phyloP scores from a whole-genome alignment of 805 yeast genomes.

The Candida maris region DNA sequence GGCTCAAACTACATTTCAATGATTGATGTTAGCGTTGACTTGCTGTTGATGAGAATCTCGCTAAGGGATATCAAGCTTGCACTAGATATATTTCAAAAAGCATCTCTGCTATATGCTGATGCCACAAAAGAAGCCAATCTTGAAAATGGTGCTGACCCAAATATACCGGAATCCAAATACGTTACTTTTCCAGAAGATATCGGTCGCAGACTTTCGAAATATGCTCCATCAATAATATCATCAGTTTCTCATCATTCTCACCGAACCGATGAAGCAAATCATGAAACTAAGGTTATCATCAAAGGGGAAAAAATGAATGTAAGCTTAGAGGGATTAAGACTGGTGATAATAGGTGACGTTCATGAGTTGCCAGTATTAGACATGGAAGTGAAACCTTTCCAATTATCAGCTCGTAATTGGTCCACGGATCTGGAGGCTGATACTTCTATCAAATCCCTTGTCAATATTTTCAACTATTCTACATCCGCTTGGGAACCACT shows the following conservation, averaged over 20 bases:
- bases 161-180: conserved; percentile 16
- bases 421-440: conserved; percentile 75
- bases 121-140: conserved; percentile 14
- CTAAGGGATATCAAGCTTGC: conserved; percentile 85
- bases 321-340: conserved; percentile 68
- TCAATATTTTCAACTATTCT: conserved; percentile 82
- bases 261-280: conserved; percentile 6
- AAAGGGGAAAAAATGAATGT: conserved; percentile 67
- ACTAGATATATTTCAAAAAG: conserved; percentile 64
- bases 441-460: conserved; percentile 57
- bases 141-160: conserved; percentile 3
- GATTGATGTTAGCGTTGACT: conserved; percentile 72
- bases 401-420: conserved; percentile 73
- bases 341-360: conserved; percentile 84
- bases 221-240: conserved; percentile 65
- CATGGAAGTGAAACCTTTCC: conserved; percentile 67
- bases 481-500: conserved; percentile 95
- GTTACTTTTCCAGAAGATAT: conserved; percentile 60
- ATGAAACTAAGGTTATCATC: conserved; percentile 41
- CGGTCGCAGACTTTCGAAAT: conserved; percentile 54
- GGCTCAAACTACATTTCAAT: conserved; percentile 54
- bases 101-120: conserved; percentile 48
- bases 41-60: conserved; percentile 75
- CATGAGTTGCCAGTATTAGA: conserved; percentile 88
- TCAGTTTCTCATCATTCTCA: conserved; percentile 39